A percentile compares a stretch with the other conserved stretches of the same genome.
phyloP scores from a whole-genome alignment of 192 early-diverging fungal species.

The Backusella westeae region DNA sequence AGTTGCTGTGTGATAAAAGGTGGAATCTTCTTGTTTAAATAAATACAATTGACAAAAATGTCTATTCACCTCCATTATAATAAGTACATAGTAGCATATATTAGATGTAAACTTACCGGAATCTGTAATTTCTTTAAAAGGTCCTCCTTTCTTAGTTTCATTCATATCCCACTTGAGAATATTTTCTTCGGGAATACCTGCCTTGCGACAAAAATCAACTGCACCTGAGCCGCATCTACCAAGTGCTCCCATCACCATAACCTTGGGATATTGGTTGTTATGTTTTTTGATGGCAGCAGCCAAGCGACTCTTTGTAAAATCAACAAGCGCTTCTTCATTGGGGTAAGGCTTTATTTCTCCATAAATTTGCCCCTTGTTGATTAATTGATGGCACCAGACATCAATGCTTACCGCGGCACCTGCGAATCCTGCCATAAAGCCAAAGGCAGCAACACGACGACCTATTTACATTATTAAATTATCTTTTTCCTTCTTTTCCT shows the following conservation, averaged over 20 bases:
- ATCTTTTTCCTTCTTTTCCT: not conserved
- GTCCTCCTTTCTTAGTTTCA: conserved; percentile 89
- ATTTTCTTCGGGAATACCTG: conserved; percentile 79
- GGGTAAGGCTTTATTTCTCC: conserved; percentile 79
- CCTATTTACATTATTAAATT: conserved; percentile 30
- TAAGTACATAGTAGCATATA: not conserved
- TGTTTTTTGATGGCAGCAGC: conserved; percentile 55
- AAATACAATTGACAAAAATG: conserved; percentile 99
- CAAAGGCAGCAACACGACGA: conserved; percentile 93
- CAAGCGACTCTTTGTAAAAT: conserved; percentile 61
- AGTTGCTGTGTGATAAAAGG: conserved; percentile 86
- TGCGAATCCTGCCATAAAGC: conserved; percentile 95
- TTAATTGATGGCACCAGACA: conserved; percentile 82
- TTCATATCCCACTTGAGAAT: conserved; percentile 94
- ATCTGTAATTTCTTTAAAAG: conserved; percentile 85
- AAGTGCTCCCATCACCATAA: conserved; percentile 97
- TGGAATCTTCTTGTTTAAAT: conserved; percentile 86
- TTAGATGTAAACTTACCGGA: conserved; percentile 13
- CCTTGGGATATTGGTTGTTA: conserved; percentile 62
- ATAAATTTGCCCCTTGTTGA: conserved; percentile 54
- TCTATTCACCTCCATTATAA: conserved; percentile 36
- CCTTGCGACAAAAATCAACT: conserved; percentile 73
- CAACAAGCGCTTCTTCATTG: conserved; percentile 77
- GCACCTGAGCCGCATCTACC: conserved; percentile 94
- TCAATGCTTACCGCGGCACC: conserved; percentile 89